These are phyloP conservation scores for Mycena metata DNA, from an alignment of 768 basidiomycete genomes.

Conservation along the genomic window DNA sequence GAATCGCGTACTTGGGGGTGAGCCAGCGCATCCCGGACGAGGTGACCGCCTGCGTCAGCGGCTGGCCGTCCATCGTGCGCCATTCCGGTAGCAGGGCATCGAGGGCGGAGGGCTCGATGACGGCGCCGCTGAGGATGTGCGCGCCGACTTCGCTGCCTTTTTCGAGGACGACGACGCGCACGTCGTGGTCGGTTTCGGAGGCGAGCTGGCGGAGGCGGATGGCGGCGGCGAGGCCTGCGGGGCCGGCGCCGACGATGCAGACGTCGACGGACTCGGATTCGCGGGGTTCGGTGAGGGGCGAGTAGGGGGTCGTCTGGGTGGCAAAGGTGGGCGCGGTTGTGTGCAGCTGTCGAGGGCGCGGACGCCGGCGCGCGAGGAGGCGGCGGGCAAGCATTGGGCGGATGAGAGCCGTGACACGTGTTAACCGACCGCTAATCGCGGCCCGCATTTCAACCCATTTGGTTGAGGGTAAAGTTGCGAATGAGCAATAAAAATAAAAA, in stretches of 20 bases:
- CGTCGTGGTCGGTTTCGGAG: conserved; percentile 79
- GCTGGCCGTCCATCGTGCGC: conserved; percentile 73
- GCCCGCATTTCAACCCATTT: too few relatives aligned
- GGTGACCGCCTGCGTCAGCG: conserved; percentile 84
- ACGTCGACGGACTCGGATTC: conserved; percentile 91
- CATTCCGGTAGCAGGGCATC: conserved; percentile 93
- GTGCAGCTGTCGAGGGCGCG: too few relatives aligned
- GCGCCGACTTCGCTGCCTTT: conserved; percentile 95
- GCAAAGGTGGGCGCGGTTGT: too few relatives aligned
- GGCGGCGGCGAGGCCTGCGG: conserved; percentile 95
- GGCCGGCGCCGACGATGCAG: conserved; percentile 96
- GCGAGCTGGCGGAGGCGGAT: conserved; percentile 96
- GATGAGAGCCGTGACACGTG: too few relatives aligned
- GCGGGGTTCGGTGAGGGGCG: conserved; percentile 26
- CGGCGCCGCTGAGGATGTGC: conserved; percentile 96
- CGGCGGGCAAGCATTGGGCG: too few relatives aligned
- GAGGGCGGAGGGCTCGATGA: conserved; percentile 92
- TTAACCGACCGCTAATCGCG: too few relatives aligned
- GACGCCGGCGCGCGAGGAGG: too few relatives aligned
- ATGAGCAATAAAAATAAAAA: too few relatives aligned
- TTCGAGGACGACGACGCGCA: conserved; percentile 94
- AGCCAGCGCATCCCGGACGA: conserved; percentile 89
- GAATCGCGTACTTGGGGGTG: conserved; percentile 75
- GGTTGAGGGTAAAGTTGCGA: too few relatives aligned
- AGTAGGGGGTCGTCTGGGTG: conserved; percentile 22